phyloP scores from a whole-genome alignment of 768 basidiomycete species.

The Leucocoprinus leucothites region DNA sequence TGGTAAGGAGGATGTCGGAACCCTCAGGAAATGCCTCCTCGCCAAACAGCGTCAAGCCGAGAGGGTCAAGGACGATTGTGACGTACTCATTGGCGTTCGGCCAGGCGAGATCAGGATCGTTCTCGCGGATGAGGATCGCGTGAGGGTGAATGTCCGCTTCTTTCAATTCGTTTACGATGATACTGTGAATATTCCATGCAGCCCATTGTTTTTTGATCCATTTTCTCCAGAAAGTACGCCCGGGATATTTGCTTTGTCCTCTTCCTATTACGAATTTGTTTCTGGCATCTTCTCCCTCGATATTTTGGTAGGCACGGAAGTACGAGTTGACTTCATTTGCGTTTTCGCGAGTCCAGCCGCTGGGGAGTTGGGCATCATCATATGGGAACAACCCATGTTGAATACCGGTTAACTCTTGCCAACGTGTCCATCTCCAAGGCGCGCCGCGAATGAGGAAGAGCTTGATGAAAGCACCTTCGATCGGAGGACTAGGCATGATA shows the following conservation, averaged over 20 bases:
- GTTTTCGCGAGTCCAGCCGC: conserved; percentile 12
- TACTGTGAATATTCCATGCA: conserved; percentile 16
- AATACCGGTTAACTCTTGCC: conserved; percentile 21
- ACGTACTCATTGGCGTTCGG: background rate
- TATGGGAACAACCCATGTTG: conserved; percentile 20
- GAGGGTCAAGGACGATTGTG: too few relatives aligned
- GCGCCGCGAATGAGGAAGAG: conserved; percentile 11
- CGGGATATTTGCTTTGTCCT: conserved; percentile 8
- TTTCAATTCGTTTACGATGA: conserved; percentile 11
- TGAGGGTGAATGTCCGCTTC: conserved; percentile 15
- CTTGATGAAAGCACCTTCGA: conserved; percentile 15
- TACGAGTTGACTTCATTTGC: conserved; percentile 13
- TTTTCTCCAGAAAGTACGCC: conserved; percentile 13
- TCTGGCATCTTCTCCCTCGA: background rate
- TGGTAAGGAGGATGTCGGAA: too few relatives aligned
- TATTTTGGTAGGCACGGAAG: conserved; percentile 13
- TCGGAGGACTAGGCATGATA: conserved; percentile 4
- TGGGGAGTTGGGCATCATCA: conserved; percentile 17
- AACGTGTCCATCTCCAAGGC: conserved; percentile 17
- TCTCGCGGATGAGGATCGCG: background rate
- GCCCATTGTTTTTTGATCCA: conserved; percentile 15
- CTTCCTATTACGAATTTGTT: background rate
- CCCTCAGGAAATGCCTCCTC: too few relatives aligned
- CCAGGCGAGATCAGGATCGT: background rate
- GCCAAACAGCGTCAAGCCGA: too few relatives aligned